Evolutionary conservation across 257 asterid species (phyloP).

Genomic region (Gentiana straminea): DNA sequence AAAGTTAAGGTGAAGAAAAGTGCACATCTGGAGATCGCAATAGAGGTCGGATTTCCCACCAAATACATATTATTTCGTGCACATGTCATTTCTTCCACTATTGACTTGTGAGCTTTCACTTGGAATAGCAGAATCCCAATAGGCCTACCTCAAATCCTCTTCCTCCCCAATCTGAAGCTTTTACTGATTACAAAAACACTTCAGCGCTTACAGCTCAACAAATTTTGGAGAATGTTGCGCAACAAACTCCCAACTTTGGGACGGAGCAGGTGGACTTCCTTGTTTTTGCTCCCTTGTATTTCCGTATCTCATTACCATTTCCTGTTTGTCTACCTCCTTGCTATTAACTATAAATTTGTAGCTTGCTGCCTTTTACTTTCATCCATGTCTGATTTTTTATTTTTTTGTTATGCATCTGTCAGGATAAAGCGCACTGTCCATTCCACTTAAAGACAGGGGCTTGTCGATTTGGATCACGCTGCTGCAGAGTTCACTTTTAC

Average conservation of each 20-base stretch:
- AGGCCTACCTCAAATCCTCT: conserved; percentile 96
- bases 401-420: conserved; percentile 29
- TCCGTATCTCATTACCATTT: neutral
- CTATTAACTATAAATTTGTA: neutral
- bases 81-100: neutral
- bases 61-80: neutral
- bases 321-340: neutral
- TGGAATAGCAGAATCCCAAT: conserved; percentile 47
- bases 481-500: conserved; percentile 92
- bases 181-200: conserved; percentile 44
- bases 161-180: conserved; percentile 81
- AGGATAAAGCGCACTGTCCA: conserved; percentile 99
- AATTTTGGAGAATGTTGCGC: conserved; percentile 72
- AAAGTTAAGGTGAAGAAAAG: conserved; percentile 62
- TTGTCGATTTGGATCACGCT: conserved; percentile 83
- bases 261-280: conserved; percentile 68
- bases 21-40: conserved; percentile 15
- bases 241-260: conserved; percentile 94
- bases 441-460: conserved; percentile 98
- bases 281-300: conserved; percentile 5
- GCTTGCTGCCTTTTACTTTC: neutral
- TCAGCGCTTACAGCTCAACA: conserved; percentile 70
- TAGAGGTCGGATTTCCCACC: conserved; percentile 37
- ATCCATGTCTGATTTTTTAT: conserved; percentile 14
- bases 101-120: conserved; percentile 4